Base-by-base conservation (phyloP, 331 rosid species). In the Prunus yedoensis region DNA sequence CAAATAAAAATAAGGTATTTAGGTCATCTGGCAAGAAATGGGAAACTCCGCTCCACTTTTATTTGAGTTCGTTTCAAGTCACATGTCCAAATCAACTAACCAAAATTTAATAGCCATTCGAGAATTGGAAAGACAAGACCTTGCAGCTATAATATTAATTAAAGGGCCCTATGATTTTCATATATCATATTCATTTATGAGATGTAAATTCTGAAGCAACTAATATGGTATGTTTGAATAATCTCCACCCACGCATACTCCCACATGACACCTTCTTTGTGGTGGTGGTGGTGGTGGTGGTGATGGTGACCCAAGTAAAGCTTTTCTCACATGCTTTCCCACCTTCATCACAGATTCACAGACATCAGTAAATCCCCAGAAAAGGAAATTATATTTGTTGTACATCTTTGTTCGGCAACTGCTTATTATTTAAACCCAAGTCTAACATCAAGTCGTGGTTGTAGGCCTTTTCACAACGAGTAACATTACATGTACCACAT, bases 321-420 rank as follows among this genome's bases (percentile, higher is more conserved):
- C 78, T 64, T 71, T 77, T 74, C 59, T 70, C 76, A 79, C 73
- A 51, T 59, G 79, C 32, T 14, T 45, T 17, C 57, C 80, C 84
- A 15, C 56, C 32, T 45, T 75, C 77, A 67, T 23, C 66, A 0
- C 0, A 65, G 52, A 47, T 47, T 47, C 60, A 76, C 51, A 73
- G 57, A 52, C 4, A 47, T 47, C 52, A 47, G 52, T 38, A 45
- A 57, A 14, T 8, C 38, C 66, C 56, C 52, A 2, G 56, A 45
- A 35, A 52, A 60, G 1, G 35, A 54, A 75, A 15, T 18, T 20
- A 43, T 14, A 57, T 25, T 28, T 46, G 52, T 35, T 53, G 52
- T 12, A 45, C 5, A 51, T 50, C 17, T 28, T 45, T 43, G 49
- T 74, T 70, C 10, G 20, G 74, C 9, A 51, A 74, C 21, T 69